These are phyloP conservation scores for Mycena vitilis DNA, from an alignment of 768 basidiomycete species.

Conservation along the genomic window DNA sequence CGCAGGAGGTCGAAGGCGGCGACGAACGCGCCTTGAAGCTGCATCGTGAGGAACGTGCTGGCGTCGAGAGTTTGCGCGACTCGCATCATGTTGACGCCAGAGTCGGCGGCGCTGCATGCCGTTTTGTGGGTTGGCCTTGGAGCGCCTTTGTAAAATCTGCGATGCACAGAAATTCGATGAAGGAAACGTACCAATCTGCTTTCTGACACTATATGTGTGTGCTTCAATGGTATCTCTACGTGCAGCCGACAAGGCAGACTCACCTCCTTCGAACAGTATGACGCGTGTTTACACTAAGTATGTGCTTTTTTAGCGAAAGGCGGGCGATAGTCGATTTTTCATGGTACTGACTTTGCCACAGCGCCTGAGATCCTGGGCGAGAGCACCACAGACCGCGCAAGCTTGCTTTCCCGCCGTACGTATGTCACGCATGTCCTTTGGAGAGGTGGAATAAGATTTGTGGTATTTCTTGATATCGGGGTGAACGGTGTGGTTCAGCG, in stretches of 20 bases:
- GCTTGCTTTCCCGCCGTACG: slow-evolving; percentile 22
- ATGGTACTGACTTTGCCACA: slow-evolving; percentile 28
- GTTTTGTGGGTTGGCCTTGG: slow-evolving; percentile 27
- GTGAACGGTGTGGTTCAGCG: slow-evolving; percentile 25
- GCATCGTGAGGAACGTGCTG: slow-evolving; percentile 28
- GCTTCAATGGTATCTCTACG: slow-evolving; percentile 10
- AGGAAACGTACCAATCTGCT: slow-evolving; percentile 27
- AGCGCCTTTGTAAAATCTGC: slow-evolving; percentile 7
- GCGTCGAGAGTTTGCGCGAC: slow-evolving; percentile 25
- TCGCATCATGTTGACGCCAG: slow-evolving; percentile 24
- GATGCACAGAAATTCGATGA: slow-evolving; percentile 10
- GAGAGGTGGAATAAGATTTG: slow-evolving; percentile 27
- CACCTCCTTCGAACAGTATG: slow-evolving; percentile 30
- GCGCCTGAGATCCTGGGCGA: slow-evolving; percentile 17
- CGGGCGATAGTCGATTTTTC: slow-evolving; percentile 12
- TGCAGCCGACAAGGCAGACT: slow-evolving; percentile 17
- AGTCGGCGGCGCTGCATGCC: slow-evolving; percentile 25
- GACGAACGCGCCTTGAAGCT: slow-evolving; percentile 25
- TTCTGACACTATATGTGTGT: slow-evolving; percentile 28
- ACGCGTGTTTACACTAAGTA: slow-evolving; percentile 30
- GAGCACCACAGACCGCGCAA: slow-evolving; percentile 21
- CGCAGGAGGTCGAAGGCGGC: slow-evolving; percentile 25
- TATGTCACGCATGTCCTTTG: slow-evolving; percentile 27
- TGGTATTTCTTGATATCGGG: slow-evolving; percentile 32
- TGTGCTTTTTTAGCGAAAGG: slow-evolving; percentile 19